phyloP scores from a whole-genome alignment of 1,139 yeast genomes.

The Taphrina deformans region DNA sequence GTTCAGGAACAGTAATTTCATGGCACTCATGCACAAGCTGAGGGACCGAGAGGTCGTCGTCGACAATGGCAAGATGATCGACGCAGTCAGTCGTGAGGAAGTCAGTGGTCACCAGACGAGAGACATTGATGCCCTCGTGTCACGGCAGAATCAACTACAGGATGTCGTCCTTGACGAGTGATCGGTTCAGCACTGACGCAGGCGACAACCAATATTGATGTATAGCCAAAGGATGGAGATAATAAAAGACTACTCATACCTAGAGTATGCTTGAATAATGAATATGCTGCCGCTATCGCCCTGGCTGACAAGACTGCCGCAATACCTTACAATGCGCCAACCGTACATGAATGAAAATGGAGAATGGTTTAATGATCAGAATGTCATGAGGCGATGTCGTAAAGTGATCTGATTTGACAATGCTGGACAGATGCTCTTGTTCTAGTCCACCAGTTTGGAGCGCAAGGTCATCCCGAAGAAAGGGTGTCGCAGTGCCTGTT shows the following conservation, averaged over 20 bases:
- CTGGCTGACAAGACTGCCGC: not conserved
- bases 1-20: conserved; percentile 46
- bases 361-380: not conserved
- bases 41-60: conserved; percentile 44
- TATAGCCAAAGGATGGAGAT: not conserved
- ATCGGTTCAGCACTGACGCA: not conserved
- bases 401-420: not conserved
- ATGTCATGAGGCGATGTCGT: not conserved
- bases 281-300: conserved; percentile 1
- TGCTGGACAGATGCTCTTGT: not conserved
- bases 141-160: not conserved
- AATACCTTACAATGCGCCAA: not conserved
- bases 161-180: not conserved
- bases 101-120: not conserved
- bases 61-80: conserved; percentile 46
- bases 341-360: not conserved
- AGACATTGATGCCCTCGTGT: conserved; percentile 6
- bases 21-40: conserved; percentile 48
- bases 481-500: conserved; percentile 74
- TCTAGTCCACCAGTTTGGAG: not conserved
- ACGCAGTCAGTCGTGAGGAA: conserved; percentile 34
- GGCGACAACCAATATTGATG: not conserved
- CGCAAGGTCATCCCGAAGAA: conserved; percentile 38
- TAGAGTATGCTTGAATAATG: not conserved
- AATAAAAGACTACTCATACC: not conserved